Conservation (phyloP, 2,329 filamentous ascomycete genomes). For the Coniosporium tulheliwenetii region DNA sequence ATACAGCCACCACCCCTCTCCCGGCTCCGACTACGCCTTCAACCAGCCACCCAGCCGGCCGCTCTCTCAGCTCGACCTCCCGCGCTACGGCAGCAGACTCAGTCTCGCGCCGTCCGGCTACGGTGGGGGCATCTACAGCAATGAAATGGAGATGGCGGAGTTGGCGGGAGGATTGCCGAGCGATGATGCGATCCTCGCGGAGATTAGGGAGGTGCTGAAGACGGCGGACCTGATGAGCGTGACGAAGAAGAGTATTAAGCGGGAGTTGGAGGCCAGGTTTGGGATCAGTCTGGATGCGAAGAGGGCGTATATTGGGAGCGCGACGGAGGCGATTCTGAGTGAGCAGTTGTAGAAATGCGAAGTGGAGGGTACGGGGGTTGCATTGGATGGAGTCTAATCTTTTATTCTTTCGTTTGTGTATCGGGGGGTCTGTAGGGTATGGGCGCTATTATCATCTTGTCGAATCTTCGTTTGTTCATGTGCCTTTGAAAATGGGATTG, state of each 20-base stretch:
- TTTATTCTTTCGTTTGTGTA: too few relatives aligned
- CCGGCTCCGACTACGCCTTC: constrained; percentile 5
- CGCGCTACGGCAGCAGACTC: constrained; percentile 27
- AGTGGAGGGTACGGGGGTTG: too few relatives aligned
- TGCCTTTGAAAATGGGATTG: too few relatives aligned
- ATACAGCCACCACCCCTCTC: background rate
- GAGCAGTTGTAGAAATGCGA: constrained; percentile 16
- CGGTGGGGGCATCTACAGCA: constrained; percentile 22
- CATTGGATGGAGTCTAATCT: too few relatives aligned
- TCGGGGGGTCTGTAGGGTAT: too few relatives aligned
- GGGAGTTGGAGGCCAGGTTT: constrained; percentile 81
- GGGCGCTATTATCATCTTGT: too few relatives aligned
- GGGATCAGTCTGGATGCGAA: constrained; percentile 72
- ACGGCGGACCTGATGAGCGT: constrained; percentile 94
- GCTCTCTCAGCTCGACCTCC: constrained; percentile 44
- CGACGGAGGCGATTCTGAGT: constrained; percentile 24
- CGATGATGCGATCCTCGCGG: constrained; percentile 78
- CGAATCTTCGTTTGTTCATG: too few relatives aligned
- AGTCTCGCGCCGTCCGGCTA: constrained; percentile 48
- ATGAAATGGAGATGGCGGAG: constrained; percentile 60
- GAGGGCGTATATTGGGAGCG: constrained; percentile 64
- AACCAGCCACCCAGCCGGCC: constrained; percentile 31
- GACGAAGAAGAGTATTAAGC: constrained; percentile 96
- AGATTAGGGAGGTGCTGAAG: constrained; percentile 85
- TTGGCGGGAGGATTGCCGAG: constrained; percentile 49